Base-by-base conservation (phyloP, 805 yeast species). In the Ogataea dorogensis region DNA sequence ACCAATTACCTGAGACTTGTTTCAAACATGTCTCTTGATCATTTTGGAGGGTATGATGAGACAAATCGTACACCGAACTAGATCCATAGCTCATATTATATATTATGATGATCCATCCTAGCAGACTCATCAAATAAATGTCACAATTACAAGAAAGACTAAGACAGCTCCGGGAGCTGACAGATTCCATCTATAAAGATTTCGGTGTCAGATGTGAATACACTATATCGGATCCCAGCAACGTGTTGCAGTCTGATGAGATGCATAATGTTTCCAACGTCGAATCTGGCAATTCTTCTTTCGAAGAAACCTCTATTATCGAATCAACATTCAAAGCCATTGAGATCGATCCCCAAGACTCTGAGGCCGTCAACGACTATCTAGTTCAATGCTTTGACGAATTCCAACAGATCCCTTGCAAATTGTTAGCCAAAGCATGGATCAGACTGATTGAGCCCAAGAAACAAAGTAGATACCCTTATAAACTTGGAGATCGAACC, bases 391-490 rank as follows among this genome's bases (percentile, higher is more conserved):
- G 65, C 17, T 62, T 70, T 34, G 63, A 59, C 19, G 59, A 55
- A 23, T 50, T 75, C 27, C 71, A 70, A 47, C 86, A 79, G 46
- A 49, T 68, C 1, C 61, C 68, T 1, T 84, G 93, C 54, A 81
- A 81, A 43, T 46, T 63, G 4, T 57, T 84, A 7, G 80, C 85
- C 5, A 83, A 81, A 51, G 64, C 70, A 8, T 82, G 88, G 87
- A 80, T 84, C 28, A 73, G 70, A 47, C 56, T 64, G 1, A 64
- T 81, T 11, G 87, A 81, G 50, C 89, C 91, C 2, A 66, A 60
- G 36, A 83, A 83, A 44, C 86, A 81, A 56, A 66, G 80, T 1
- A 58, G 61, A 16, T 71, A 61, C 46, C 91, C 91, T 3, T 83
- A 83, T 53, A 80, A 75, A 36, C 50, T 53, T 7, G 77, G 76